Evolutionary conservation across 208 protist species (phyloP), one percentile per base, ranked within the genome.

Genomic region (Sergeia podlipaevii): DNA sequence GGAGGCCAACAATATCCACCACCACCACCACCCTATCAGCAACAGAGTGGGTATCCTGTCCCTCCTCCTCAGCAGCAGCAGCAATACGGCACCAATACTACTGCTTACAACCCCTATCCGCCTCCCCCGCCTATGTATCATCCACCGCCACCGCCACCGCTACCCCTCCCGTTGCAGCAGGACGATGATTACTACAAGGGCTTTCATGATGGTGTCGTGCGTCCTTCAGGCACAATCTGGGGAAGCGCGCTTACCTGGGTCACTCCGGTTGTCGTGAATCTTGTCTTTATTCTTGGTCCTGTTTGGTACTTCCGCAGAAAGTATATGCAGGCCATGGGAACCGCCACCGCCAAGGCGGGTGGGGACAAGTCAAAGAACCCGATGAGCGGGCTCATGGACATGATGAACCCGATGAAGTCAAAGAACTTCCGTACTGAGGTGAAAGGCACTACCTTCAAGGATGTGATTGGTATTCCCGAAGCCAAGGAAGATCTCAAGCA

Each of bases 401-500:
- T 94, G 88, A 95, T 97, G 84, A 97, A 92, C 65, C 91, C 91
- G 32, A 91, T 97, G 73, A 92, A 93, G 69, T 26, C 80, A 20
- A 86, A 84, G 61, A 77, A 95, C 56, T 97, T 89, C 57, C 75
- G 77, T 48, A 84, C 84, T 2, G 81, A 91, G 53, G 76, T 94
- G 33, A 97, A 94, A 52, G 78, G 74, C 15, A 94, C 85, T 10
- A 93, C 66, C 20, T 96, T 96, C 65, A 81, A 85, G 46, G 97
- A 99, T 67, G 95, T 99, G 18, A 98, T 96, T 39, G 98, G 98
- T 33, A 89, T 98, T 32, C 92, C 96, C 3, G 97, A 99, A 62
- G 97, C 98, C 4, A 99, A 99, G 67, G 80, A 96, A 28, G 98
- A 99, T 51, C 83, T 99, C 37, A 89, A 95, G 78, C 97, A 99